Conservation (phyloP, 306 rosid species). For the Crotalaria pallida region DNA sequence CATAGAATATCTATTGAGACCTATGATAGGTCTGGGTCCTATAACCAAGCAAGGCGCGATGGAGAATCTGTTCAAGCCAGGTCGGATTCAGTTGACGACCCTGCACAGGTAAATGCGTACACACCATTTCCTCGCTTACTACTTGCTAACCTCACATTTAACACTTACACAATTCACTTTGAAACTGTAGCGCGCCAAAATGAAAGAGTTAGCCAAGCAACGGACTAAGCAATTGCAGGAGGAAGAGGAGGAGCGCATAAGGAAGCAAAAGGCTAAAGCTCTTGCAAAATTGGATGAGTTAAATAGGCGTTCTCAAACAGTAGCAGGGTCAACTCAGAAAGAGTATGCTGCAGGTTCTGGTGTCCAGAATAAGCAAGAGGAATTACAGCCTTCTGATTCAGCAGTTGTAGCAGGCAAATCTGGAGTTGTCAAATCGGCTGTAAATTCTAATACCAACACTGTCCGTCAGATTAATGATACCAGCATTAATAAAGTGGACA, state of each 20-base stretch:
- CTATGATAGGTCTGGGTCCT: conserved; percentile 36
- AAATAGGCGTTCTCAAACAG: conserved; percentile 47
- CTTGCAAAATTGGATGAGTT: conserved; percentile 76
- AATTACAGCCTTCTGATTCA: conserved; percentile 35
- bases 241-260: conserved; percentile 81
- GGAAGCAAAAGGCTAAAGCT: conserved; percentile 79
- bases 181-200: conserved; percentile 55
- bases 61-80: conserved; percentile 42
- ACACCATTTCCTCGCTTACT: conserved; percentile 9
- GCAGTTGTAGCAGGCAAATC: conserved; percentile 23
- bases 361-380: conserved; percentile 47
- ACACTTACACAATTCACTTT: conserved; percentile 14
- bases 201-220: conserved; percentile 71
- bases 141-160: conserved; percentile 8
- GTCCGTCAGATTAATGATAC: conserved; percentile 34
- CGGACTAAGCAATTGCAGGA: conserved; percentile 75
- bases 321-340: conserved; percentile 40
- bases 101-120: conserved; percentile 70
- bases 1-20: conserved; percentile 36
- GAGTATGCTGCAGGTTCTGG: conserved; percentile 39
- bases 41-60: conserved; percentile 41
- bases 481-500: conserved; percentile 26
- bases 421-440: conserved; percentile 24
- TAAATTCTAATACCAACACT: conserved; percentile 25
- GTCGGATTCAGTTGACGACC: conserved; percentile 43